Percentiles rank a stretch among this genome's conserved stretches.
Evolutionary conservation across 768 basidiomycete genomes (phyloP).

Genomic region (Lactarius psammicola): DNA sequence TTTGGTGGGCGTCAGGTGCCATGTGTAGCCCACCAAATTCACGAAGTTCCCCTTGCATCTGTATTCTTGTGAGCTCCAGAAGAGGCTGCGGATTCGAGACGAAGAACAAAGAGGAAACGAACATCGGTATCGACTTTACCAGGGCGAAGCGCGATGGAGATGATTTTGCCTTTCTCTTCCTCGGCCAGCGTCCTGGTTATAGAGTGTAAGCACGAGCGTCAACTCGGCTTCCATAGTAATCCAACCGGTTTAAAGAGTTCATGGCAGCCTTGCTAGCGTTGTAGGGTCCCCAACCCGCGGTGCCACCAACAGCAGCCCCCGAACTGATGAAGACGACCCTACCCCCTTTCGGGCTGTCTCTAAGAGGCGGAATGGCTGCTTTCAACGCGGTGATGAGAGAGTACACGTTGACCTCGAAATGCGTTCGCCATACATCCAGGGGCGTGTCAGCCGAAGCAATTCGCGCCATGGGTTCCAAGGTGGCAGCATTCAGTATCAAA

Average conservation of each 20-base stretch:
- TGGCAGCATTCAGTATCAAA: constrained; percentile 83
- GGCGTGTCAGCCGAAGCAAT: constrained; percentile 50
- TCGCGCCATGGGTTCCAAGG: constrained; percentile 64
- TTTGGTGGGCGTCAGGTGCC: constrained; percentile 51
- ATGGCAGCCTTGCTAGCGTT: constrained; percentile 84
- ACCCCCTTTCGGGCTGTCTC: constrained; percentile 55
- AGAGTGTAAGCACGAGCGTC: background rate
- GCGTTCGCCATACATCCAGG: constrained; percentile 60
- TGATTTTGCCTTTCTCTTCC: constrained; percentile 71
- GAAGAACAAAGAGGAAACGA: constrained; percentile 33
- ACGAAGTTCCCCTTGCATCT: constrained; percentile 73
- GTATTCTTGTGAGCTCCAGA: constrained; percentile 11
- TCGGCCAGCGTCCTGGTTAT: constrained; percentile 68
- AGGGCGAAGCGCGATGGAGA: constrained; percentile 76
- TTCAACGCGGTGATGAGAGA: constrained; percentile 72
- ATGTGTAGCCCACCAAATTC: constrained; percentile 52
- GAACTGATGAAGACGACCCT: constrained; percentile 82
- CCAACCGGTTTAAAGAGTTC: constrained; percentile 63
- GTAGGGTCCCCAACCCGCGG: constrained; percentile 76
- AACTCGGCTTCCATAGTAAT: background rate
- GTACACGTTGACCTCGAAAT: constrained; percentile 89
- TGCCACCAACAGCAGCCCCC: constrained; percentile 71
- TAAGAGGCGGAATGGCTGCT: constrained; percentile 65
- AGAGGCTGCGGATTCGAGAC: constrained; percentile 2
- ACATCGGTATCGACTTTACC: constrained; percentile 86